Percentiles rank a stretch among this genome's conserved stretches.
Conservation (phyloP, 352 stramenopile species). For the Phytophthora pseudosyringae region DNA sequence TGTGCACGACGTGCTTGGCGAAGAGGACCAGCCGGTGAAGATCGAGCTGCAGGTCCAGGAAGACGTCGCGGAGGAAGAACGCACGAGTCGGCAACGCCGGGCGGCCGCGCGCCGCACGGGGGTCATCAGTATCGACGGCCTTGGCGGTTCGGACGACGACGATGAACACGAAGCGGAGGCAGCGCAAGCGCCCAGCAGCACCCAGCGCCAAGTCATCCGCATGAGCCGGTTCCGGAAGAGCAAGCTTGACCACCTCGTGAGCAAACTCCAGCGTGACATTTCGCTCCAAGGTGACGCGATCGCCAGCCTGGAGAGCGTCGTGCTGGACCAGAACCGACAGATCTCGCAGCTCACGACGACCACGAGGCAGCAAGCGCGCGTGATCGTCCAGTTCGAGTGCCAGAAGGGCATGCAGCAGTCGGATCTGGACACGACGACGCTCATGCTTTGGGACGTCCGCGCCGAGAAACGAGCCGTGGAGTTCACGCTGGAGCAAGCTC, state of each 20-base stretch:
- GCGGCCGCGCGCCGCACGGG: slow-evolving; percentile 28
- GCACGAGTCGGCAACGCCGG: slow-evolving; percentile 30
- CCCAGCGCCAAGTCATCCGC: slow-evolving; percentile 41
- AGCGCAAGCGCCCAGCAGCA: slow-evolving; percentile 5
- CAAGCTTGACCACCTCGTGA: slow-evolving; percentile 69
- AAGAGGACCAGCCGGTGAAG: slow-evolving; percentile 66
- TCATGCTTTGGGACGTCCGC: slow-evolving; percentile 33
- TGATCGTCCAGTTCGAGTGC: slow-evolving; percentile 48
- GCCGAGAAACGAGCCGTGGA: slow-evolving; percentile 27
- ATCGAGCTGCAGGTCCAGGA: slow-evolving; percentile 71
- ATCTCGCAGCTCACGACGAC: slow-evolving; percentile 47
- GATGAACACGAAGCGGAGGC: slow-evolving; percentile 13
- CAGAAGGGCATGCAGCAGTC: slow-evolving; percentile 59
- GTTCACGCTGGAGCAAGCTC: slow-evolving; percentile 38
- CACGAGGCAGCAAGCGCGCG: slow-evolving; percentile 50
- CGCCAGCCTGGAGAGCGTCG: slow-evolving; percentile 52
- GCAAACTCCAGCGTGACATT: slow-evolving; percentile 62
- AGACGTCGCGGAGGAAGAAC: slow-evolving; percentile 52
- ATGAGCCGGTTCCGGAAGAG: slow-evolving; percentile 77
- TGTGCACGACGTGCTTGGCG: slow-evolving; percentile 54
- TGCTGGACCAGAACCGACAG: slow-evolving; percentile 63
- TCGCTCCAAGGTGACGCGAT: slow-evolving; percentile 55
- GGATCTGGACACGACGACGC: slow-evolving; percentile 51
- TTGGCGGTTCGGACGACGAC: no score
- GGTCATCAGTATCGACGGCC: slow-evolving; percentile 21